Conservation (phyloP, 192 early-diverging fungal genomes). For the Pilobolus umbonatus region DNA sequence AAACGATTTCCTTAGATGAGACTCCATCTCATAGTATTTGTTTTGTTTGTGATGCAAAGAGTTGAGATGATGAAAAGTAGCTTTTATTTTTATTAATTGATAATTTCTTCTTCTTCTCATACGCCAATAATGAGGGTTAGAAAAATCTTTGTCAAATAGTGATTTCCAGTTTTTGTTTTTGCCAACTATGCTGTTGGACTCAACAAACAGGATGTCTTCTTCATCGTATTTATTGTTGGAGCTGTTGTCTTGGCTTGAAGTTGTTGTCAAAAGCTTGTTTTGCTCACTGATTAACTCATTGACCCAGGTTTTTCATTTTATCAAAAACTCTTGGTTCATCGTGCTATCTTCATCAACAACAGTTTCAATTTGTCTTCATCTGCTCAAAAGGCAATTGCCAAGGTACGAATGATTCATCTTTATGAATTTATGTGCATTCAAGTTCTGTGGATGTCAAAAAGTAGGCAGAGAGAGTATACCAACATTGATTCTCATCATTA, state of each 20-base stretch:
- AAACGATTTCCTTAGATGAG: conserved; percentile 2
- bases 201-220: background rate
- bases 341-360: conserved; percentile 2
- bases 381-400: background rate
- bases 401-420: background rate
- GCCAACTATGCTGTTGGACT: conserved; percentile 4
- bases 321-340: background rate
- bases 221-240: background rate
- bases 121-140: no score
- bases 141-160: conserved; percentile 4
- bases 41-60: conserved; percentile 2
- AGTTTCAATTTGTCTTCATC: background rate
- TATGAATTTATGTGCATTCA: background rate
- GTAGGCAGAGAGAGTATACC: background rate
- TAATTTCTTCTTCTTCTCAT: background rate
- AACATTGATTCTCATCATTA: no score
- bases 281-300: conserved; percentile 6
- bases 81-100: conserved; percentile 6
- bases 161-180: conserved; percentile 8
- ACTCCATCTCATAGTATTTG: conserved; percentile 3
- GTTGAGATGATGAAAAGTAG: background rate
- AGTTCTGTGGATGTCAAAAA: background rate
- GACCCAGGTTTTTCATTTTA: background rate
- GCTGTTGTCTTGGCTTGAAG: background rate
- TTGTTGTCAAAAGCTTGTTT: conserved; percentile 1